Evolutionary conservation across 306 rosid genomes (phyloP).

Genomic region (Rosa multiflora): DNA sequence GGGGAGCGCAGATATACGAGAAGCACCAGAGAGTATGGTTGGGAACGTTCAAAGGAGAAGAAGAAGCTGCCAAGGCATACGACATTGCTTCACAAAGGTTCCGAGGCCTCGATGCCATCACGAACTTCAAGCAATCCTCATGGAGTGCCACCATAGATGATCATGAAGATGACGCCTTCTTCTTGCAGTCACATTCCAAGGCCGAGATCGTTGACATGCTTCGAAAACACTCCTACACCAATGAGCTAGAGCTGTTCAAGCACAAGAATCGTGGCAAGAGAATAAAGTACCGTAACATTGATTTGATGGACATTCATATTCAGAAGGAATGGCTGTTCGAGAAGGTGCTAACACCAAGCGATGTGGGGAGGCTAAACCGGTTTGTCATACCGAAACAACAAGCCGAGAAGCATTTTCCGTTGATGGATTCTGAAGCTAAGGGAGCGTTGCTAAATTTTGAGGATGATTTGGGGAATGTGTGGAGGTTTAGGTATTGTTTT

Average conservation of each 20-base stretch:
- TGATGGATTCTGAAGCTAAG: constrained; percentile 5
- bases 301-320: background rate
- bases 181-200: constrained; percentile 44
- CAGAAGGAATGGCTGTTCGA: constrained; percentile 34
- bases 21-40: constrained; percentile 48
- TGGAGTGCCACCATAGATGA: background rate
- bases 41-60: constrained; percentile 41
- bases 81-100: constrained; percentile 38
- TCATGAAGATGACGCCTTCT: constrained; percentile 15
- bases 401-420: constrained; percentile 44
- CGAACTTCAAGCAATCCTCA: constrained; percentile 18
- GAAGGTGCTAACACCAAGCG: constrained; percentile 47
- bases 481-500: constrained; percentile 46
- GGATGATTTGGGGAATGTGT: constrained; percentile 33
- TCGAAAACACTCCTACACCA: constrained; percentile 38
- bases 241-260: constrained; percentile 37
- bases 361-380: constrained; percentile 45
- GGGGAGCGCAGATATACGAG: constrained; percentile 55
- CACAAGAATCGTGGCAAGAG: background rate
- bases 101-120: constrained; percentile 37
- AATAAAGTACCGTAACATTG: background rate
- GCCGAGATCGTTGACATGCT: constrained; percentile 49
- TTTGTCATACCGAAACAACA: constrained; percentile 45
- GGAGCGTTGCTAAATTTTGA: constrained; percentile 36
- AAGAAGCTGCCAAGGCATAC: constrained; percentile 45